These are phyloP conservation scores for Aschersonia sp. DNA, from an alignment of 2,329 filamentous ascomycete genomes.

Conservation along the genomic window DNA sequence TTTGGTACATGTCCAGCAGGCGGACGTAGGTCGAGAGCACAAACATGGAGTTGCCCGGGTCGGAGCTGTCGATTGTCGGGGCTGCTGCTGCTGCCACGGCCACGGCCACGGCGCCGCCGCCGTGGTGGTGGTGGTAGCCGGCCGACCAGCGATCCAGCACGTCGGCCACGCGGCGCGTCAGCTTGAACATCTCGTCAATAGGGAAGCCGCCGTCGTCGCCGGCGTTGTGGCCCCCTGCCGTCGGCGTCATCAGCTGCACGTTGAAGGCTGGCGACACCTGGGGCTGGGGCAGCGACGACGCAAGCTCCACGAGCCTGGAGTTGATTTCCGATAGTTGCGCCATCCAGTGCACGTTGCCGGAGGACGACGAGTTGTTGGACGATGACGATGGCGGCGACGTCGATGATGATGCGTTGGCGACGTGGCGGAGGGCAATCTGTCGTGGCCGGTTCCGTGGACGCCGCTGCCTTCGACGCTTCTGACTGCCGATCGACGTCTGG, in stretches of 20 bases:
- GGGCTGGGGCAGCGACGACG: slow-evolving; percentile 16
- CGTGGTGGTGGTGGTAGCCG: slow-evolving; percentile 2
- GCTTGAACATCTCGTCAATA: slow-evolving; percentile 24
- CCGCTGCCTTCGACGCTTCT: slow-evolving; percentile 11
- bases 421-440: slow-evolving; percentile 17
- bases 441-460: slow-evolving; percentile 12
- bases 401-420: slow-evolving; percentile 6
- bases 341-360: slow-evolving; percentile 19
- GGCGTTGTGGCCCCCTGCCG: slow-evolving; percentile 6
- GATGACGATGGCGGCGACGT: too few species aligned
- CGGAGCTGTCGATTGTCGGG: slow-evolving; percentile 10
- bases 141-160: slow-evolving; percentile 14
- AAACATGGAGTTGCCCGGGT: slow-evolving; percentile 23
- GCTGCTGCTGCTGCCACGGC: too few species aligned
- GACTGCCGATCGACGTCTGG: slow-evolving; percentile 2
- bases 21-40: slow-evolving; percentile 23
- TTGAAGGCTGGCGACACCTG: slow-evolving; percentile 8
- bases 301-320: slow-evolving; percentile 21
- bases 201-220: slow-evolving; percentile 16
- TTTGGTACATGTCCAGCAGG: slow-evolving; percentile 25
- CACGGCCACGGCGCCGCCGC: neutral
- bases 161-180: slow-evolving; percentile 21
- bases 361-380: slow-evolving; percentile 6
- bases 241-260: slow-evolving; percentile 3
- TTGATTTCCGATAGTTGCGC: slow-evolving; percentile 23